A percentile compares a stretch with the other conserved stretches of the same genome.
These are phyloP conservation scores for Alnus rubra DNA, from an alignment of 306 rosid species.

Conservation along the genomic window DNA sequence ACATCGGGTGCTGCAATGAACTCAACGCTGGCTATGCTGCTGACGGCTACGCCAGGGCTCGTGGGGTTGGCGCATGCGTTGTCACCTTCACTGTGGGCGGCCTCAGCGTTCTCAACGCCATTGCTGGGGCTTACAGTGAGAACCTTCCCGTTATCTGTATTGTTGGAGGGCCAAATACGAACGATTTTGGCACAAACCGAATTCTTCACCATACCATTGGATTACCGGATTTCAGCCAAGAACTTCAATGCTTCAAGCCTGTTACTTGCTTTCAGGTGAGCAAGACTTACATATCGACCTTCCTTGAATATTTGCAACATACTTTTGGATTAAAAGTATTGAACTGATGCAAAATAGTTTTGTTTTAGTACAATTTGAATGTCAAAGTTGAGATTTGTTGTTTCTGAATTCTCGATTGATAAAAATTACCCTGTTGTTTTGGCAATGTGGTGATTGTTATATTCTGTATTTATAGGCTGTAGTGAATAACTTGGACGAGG, in stretches of 20 bases:
- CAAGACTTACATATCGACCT: no score
- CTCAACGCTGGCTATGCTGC: constrained; percentile 59
- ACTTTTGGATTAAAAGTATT: no score
- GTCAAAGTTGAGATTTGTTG: not conserved
- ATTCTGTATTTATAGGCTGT: constrained; percentile 34
- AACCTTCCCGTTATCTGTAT: constrained; percentile 49
- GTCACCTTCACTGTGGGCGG: constrained; percentile 57
- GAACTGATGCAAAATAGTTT: no score
- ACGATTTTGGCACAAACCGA: constrained; percentile 48
- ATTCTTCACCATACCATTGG: constrained; percentile 61
- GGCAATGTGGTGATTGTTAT: not conserved
- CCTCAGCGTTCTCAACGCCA: constrained; percentile 48
- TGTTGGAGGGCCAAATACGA: constrained; percentile 52
- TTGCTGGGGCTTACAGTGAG: constrained; percentile 61
- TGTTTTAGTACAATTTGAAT: no score
- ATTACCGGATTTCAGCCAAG: constrained; percentile 47
- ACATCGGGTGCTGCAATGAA: constrained; percentile 53
- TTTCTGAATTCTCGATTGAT: not conserved
- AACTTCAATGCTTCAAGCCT: constrained; percentile 48
- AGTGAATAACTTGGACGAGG: constrained; percentile 40
- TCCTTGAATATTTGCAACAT: no score
- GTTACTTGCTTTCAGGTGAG: constrained; percentile 51
- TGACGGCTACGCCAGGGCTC: constrained; percentile 42
- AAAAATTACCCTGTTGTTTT: not conserved
- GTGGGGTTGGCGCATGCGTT: constrained; percentile 49